Base-by-base conservation (phyloP, 441 rosid genomes). In the Brassica balearica region DNA sequence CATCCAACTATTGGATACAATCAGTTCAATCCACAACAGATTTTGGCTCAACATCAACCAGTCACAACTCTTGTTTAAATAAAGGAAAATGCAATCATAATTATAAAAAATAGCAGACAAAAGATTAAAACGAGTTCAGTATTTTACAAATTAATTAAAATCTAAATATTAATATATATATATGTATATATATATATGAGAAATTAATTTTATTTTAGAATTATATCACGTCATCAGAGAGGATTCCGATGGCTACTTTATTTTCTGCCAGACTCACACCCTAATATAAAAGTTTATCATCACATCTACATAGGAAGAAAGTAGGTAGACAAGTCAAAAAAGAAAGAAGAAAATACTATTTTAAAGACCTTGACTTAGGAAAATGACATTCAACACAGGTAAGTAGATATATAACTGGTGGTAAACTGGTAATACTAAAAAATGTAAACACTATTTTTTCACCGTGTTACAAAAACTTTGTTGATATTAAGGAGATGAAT, bases 321-420 rank as follows among this genome's bases (percentile, higher is more conserved):
- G 60, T 74, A 38, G 59, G 59, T 58, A 23, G 23, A 67, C 6
- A 58, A 48, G 25, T 46, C 69, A 46, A 19, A 60, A 10, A 19
- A 9, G 43, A 7, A 75, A 60, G 17, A 55, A 3, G 1, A 27
- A 68, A 46, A 17, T 4, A 20, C 0, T 2, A 27, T 20, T 22
- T 22, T 1, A 20, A 76, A 70, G 59, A 70, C 46, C 32, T 69
- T 69, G 75, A 70, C 75, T 64, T 36, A 17, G 29, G 43, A 69
- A 61, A 61, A 15, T 12, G 41, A 63, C 19, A 62, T 51, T 3
- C 20, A 51, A 51, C 23, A 38, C 20, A 46, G 53, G 15, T 46
- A 46, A 46, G 6, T 46, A 46, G 53, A 46, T 46, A 11, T 46
- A 12, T 46, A 12, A 46, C 53, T 46, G 53, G 53, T 46, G 15